phyloP scores from a whole-genome alignment of 179 eudicot species.

The Monotropa hypopitys region DNA sequence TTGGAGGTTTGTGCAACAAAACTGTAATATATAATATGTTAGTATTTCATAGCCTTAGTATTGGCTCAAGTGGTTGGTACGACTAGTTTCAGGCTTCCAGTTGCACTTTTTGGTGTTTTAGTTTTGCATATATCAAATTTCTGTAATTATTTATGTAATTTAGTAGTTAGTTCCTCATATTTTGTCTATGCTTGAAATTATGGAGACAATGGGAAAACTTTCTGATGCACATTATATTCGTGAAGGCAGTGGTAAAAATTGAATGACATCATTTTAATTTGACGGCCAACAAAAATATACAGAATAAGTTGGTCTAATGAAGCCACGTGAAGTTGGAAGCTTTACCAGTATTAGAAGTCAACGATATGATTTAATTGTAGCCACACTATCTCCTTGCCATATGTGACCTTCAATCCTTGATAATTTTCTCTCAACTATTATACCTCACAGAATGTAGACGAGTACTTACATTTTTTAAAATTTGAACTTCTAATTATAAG shows the following conservation, averaged over 20 bases:
- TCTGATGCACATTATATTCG: background rate
- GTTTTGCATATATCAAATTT: background rate
- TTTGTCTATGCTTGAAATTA: background rate
- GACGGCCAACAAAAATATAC: background rate
- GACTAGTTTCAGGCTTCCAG: background rate
- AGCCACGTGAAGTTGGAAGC: background rate
- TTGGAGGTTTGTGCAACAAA: background rate
- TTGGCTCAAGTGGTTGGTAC: background rate
- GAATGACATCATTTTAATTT: background rate
- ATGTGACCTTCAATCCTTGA: background rate
- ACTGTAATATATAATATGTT: too few relatives aligned
- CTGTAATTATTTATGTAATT: background rate
- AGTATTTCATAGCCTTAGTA: background rate
- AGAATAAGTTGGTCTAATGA: background rate
- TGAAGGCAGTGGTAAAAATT: background rate
- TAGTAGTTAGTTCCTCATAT: background rate
- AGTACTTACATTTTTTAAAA: background rate
- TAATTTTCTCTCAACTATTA: background rate
- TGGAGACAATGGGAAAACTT: background rate
- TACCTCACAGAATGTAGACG: background rate
- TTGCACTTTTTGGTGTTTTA: constrained; percentile 1
- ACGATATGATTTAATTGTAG: background rate
- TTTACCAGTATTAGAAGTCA: background rate
- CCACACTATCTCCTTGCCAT: background rate
- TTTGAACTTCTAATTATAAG: background rate